Evolutionary conservation across 2,329 filamentous ascomycete species (phyloP).

Genomic region (Talaromyces sp.): DNA sequence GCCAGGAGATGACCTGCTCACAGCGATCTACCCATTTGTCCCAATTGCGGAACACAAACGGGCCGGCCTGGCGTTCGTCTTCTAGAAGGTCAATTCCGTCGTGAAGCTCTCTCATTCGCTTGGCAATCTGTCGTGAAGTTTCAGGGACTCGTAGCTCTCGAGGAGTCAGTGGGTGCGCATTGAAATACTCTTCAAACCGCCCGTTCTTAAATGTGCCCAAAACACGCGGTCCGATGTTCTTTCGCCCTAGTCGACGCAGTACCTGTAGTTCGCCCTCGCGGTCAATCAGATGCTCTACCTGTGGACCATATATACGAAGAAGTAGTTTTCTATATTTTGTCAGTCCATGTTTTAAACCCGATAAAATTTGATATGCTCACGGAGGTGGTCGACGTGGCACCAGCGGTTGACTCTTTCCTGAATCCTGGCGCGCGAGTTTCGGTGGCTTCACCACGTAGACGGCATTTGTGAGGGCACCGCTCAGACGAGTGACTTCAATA

Average conservation of each 20-base stretch:
- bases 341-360: neutral
- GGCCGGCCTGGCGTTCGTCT: slow-evolving; percentile 70
- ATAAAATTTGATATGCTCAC: slow-evolving; percentile 34
- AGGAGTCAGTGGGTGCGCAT: slow-evolving; percentile 74
- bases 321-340: slow-evolving; percentile 62
- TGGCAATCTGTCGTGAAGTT: slow-evolving; percentile 88
- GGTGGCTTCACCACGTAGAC: slow-evolving; percentile 92
- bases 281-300: slow-evolving; percentile 94
- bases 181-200: slow-evolving; percentile 90
- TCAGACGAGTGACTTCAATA: slow-evolving; percentile 49
- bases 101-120: slow-evolving; percentile 94
- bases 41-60: slow-evolving; percentile 88
- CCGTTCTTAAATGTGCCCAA: slow-evolving; percentile 92
- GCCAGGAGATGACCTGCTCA: slow-evolving; percentile 47
- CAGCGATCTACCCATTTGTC: slow-evolving; percentile 76
- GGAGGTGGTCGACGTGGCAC: slow-evolving; percentile 47
- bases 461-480: slow-evolving; percentile 90
- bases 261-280: slow-evolving; percentile 85
- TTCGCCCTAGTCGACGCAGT: slow-evolving; percentile 75
- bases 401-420: slow-evolving; percentile 33
- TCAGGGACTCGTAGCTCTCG: slow-evolving; percentile 72
- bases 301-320: slow-evolving; percentile 86
- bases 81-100: slow-evolving; percentile 84
- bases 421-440: slow-evolving; percentile 38
- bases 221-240: slow-evolving; percentile 87